phyloP scores from a whole-genome alignment of 179 eudicot genomes.

The Heliamphora pulchella region DNA sequence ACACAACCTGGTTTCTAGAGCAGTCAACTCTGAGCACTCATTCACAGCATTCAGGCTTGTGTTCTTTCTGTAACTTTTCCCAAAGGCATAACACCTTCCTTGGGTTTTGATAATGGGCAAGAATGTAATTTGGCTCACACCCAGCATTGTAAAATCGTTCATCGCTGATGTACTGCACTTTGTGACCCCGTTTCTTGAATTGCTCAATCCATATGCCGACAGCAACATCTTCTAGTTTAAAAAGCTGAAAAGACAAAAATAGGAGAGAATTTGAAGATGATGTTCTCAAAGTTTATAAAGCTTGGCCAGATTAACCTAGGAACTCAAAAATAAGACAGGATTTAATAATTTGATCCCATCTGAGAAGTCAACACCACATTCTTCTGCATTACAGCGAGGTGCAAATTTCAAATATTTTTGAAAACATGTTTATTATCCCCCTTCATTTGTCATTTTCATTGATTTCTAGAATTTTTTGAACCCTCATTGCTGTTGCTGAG shows the following conservation, averaged over 20 bases:
- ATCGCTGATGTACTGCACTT: constrained; percentile 57
- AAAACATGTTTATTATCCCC: neutral
- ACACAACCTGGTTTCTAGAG: neutral
- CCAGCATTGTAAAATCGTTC: constrained; percentile 64
- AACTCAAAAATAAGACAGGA: neutral
- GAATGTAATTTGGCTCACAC: constrained; percentile 45
- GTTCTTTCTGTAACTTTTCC: constrained; percentile 72
- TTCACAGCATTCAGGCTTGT: constrained; percentile 63
- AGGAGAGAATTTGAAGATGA: neutral
- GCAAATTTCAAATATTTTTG: neutral
- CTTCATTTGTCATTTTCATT: neutral
- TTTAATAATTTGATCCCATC: neutral
- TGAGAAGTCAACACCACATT: neutral
- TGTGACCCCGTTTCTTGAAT: constrained; percentile 45
- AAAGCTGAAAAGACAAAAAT: constrained; percentile 40
- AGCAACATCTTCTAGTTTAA: constrained; percentile 89
- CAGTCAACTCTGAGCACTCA: constrained; percentile 11
- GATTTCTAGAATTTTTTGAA: neutral
- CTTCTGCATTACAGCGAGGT: neutral
- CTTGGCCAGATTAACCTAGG: neutral
- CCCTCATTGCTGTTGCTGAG: neutral
- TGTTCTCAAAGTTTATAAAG: neutral
- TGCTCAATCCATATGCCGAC: constrained; percentile 89
- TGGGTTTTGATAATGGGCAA: constrained; percentile 72
- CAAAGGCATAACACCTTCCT: constrained; percentile 71